Evolutionary conservation across 1,139 yeast genomes (phyloP).

Genomic region (Yamadazyma songkhlaensis): DNA sequence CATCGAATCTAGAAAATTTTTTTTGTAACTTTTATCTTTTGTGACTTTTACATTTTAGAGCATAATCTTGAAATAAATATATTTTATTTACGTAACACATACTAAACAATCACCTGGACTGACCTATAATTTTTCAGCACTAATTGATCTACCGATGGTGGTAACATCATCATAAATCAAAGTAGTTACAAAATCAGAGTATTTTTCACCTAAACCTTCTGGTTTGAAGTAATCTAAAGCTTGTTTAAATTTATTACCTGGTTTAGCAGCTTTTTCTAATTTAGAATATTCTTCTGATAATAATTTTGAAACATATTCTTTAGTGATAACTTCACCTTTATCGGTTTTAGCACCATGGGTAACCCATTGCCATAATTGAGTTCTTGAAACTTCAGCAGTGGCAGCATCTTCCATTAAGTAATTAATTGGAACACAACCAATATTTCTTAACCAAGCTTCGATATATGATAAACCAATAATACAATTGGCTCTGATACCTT

Average conservation of each 20-base stretch:
- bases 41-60: too few relatives aligned
- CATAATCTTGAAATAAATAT: background rate
- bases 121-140: constrained; percentile 43
- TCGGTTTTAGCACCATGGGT: constrained; percentile 67
- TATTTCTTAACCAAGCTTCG: constrained; percentile 81
- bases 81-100: background rate
- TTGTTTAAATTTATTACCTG: constrained; percentile 59
- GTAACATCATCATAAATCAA: constrained; percentile 68
- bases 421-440: constrained; percentile 82
- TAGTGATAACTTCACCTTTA: constrained; percentile 55
- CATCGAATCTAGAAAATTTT: too few relatives aligned
- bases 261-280: constrained; percentile 44
- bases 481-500: constrained; percentile 69
- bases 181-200: constrained; percentile 74
- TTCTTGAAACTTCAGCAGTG: constrained; percentile 81
- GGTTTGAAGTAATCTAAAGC: constrained; percentile 67
- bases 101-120: constrained; percentile 1
- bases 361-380: constrained; percentile 84
- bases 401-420: constrained; percentile 88
- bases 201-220: constrained; percentile 62
- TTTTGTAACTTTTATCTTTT: too few relatives aligned
- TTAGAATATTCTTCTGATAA: constrained; percentile 62
- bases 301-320: constrained; percentile 52
- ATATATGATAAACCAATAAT: constrained; percentile 73
- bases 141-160: constrained; percentile 46